phyloP scores from a whole-genome alignment of 2,329 filamentous ascomycete species.

The Fusarium sp. region DNA sequence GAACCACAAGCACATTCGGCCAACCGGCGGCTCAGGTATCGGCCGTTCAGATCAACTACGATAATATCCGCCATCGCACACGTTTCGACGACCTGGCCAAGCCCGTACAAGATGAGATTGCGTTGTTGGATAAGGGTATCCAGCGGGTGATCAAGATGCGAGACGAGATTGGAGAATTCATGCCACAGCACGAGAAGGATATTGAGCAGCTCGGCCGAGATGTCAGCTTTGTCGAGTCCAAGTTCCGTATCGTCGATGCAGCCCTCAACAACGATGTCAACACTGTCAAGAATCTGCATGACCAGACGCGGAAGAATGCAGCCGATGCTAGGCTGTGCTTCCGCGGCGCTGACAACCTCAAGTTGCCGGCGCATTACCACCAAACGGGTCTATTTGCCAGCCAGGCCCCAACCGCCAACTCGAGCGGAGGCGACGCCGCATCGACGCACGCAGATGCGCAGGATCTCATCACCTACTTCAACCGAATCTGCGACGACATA shows the following conservation, averaged over 20 bases:
- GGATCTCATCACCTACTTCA: constrained; percentile 60
- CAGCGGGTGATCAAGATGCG: constrained; percentile 82
- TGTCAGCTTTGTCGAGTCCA: constrained; percentile 63
- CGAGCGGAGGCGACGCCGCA: constrained; percentile 49
- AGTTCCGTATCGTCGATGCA: constrained; percentile 59
- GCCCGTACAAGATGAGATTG: constrained; percentile 82
- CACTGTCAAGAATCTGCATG: constrained; percentile 73
- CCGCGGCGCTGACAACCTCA: constrained; percentile 79
- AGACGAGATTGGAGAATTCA: constrained; percentile 78
- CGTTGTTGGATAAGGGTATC: constrained; percentile 83
- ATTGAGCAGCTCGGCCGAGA: constrained; percentile 61
- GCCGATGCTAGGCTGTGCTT: constrained; percentile 79
- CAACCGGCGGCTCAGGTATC: constrained; percentile 67
- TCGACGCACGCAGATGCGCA: constrained; percentile 55
- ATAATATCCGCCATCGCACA: constrained; percentile 85
- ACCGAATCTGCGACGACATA: constrained; percentile 58
- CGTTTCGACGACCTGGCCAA: constrained; percentile 92
- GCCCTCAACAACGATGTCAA: constrained; percentile 68
- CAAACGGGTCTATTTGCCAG: constrained; percentile 59
- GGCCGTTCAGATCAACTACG: constrained; percentile 82
- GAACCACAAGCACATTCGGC: constrained; percentile 47
- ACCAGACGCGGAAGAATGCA: constrained; percentile 70
- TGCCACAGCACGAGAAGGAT: constrained; percentile 66
- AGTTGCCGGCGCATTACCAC: constrained; percentile 72
- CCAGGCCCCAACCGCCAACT: constrained; percentile 44